Conservation (phyloP, 768 basidiomycete genomes). For the Mrakia gelida region DNA sequence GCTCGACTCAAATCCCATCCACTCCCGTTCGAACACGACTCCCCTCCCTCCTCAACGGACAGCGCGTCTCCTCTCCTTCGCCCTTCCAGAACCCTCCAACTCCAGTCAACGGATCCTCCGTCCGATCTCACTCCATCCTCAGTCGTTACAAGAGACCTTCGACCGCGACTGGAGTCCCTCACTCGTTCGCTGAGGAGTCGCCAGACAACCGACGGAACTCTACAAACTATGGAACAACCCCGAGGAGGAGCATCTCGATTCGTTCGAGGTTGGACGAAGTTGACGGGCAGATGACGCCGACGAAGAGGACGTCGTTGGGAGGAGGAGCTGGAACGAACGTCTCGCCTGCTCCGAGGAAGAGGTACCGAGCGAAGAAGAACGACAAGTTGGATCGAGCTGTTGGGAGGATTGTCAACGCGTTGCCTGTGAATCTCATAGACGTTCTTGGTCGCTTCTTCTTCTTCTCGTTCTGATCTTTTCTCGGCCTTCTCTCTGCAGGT, state of each 20-base stretch:
- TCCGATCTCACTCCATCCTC: not conserved
- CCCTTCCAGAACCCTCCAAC: constrained; percentile 4
- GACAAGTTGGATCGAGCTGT: constrained; percentile 29
- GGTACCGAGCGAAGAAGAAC: constrained; percentile 17
- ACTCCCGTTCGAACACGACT: not conserved
- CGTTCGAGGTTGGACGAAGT: not conserved
- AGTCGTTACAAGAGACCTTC: not conserved
- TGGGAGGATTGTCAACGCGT: constrained; percentile 26
- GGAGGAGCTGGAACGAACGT: not conserved
- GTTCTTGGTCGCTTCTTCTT: no score
- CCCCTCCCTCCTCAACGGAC: not conserved
- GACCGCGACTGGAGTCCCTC: not conserved
- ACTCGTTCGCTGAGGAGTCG: not conserved
- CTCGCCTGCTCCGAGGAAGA: constrained; percentile 11
- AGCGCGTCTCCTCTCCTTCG: not conserved
- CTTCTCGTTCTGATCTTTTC: not conserved
- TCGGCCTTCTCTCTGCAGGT: not conserved
- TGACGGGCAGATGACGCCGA: not conserved
- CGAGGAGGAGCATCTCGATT: not conserved
- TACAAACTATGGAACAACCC: not conserved
- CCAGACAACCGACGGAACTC: not conserved
- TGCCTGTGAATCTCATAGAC: constrained; percentile 15
- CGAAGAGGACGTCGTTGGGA: not conserved
- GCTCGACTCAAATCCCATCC: not conserved
- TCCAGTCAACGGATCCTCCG: not conserved